Conservation (phyloP, 768 basidiomycete genomes). For the Naganishia randhawae region DNA sequence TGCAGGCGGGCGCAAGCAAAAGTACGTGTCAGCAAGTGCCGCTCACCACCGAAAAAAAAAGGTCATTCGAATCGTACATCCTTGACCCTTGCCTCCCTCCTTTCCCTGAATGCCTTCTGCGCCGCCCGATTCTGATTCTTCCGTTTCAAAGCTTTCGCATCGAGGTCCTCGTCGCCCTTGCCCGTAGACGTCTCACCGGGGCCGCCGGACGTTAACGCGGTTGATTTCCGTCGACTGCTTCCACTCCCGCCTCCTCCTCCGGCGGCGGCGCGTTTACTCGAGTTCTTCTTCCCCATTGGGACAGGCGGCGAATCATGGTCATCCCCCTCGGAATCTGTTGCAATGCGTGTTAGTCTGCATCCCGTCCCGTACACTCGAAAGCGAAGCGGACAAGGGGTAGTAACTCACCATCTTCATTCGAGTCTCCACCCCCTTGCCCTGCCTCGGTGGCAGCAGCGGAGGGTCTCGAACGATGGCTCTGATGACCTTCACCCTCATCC, state of each 20-base stretch:
- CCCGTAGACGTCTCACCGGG: neutral
- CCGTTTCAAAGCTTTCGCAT: constrained; percentile 57
- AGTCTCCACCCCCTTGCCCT: neutral
- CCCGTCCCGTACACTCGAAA: no score
- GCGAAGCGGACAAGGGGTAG: neutral
- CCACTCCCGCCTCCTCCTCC: neutral
- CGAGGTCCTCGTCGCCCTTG: constrained; percentile 20
- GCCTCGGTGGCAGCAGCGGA: no score
- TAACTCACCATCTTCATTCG: constrained; percentile 22
- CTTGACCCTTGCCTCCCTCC: constrained; percentile 95
- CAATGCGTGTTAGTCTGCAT: no score
- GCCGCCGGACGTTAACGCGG: neutral
- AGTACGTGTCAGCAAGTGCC: constrained; percentile 24
- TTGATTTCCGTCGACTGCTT: constrained; percentile 13
- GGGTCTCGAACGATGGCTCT: constrained; percentile 9
- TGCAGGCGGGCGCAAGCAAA: no score
- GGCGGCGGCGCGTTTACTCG: constrained; percentile 4
- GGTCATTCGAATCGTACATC: constrained; percentile 62
- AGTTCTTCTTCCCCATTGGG: neutral
- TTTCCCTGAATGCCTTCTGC: constrained; percentile 92
- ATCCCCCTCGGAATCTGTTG: constrained; percentile 18
- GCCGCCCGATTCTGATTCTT: constrained; percentile 98
- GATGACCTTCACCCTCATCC: constrained; percentile 25
- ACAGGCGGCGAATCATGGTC: neutral
- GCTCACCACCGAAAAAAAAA: neutral